These are phyloP conservation scores for Jamesozyma gamospora DNA, from an alignment of 805 yeast species.

Conservation along the genomic window DNA sequence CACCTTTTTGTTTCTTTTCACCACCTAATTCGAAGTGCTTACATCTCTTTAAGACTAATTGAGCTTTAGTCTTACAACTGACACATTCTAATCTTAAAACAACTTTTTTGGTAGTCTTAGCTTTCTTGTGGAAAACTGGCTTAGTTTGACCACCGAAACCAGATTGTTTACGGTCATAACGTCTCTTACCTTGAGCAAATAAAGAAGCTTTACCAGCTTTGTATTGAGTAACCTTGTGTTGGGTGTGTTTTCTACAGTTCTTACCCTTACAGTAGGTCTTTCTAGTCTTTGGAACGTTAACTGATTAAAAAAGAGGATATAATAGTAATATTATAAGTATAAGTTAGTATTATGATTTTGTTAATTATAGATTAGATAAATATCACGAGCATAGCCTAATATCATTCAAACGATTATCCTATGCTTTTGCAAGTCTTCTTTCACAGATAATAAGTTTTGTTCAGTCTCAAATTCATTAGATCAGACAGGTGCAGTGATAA, in stretches of 20 bases:
- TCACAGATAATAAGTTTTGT: too few species aligned
- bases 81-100: conserved; percentile 99
- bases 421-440: too few species aligned
- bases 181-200: conserved; percentile 99
- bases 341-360: too few species aligned
- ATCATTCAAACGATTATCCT: too few species aligned
- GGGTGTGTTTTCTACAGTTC: conserved; percentile 98
- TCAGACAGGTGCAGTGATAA: too few species aligned
- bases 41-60: conserved; percentile 97
- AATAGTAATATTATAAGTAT: too few species aligned
- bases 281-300: conserved; percentile 99
- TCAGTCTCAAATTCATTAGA: too few species aligned
- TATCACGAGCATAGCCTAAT: too few species aligned
- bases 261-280: conserved; percentile 99
- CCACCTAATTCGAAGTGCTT: conserved; percentile 99
- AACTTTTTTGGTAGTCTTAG: conserved; percentile 99
- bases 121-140: conserved; percentile 99
- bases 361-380: too few species aligned
- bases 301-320: too few species aligned
- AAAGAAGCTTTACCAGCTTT: conserved; percentile 99
- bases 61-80: conserved; percentile 96
- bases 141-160: conserved; percentile 99
- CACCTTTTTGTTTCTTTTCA: conserved; percentile 99
- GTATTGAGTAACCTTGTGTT: conserved; percentile 99
- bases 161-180: conserved; percentile 99